Conservation (phyloP, 805 yeast species). For the Yamadazyma insecticola region DNA sequence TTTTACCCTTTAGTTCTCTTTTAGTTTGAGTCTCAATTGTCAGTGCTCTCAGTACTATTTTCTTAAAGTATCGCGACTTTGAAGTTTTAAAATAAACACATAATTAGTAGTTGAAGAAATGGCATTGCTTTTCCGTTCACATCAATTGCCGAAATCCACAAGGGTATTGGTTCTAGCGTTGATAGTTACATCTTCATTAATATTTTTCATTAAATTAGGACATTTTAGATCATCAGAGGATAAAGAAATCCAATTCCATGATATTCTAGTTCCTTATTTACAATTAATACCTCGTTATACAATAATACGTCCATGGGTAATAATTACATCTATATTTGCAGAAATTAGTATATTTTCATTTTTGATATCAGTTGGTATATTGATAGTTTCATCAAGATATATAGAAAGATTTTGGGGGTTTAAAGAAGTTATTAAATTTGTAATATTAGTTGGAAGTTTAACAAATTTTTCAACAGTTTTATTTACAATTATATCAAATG, state of each 20-base stretch:
- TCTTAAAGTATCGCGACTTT: too few species aligned
- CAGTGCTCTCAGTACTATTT: too few species aligned
- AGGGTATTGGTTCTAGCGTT: constrained; percentile 38
- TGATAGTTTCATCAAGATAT: constrained; percentile 40
- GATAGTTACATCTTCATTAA: constrained; percentile 27
- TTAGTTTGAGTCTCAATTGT: too few species aligned
- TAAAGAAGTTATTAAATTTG: constrained; percentile 45
- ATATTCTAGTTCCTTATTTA: constrained; percentile 49
- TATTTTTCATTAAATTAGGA: constrained; percentile 11
- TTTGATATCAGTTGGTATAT: constrained; percentile 30
- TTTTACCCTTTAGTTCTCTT: too few species aligned
- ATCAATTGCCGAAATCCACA: constrained; percentile 44
- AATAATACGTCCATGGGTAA: constrained; percentile 59
- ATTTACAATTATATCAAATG: constrained; percentile 33
- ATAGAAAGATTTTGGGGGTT: constrained; percentile 50
- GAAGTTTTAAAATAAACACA: too few species aligned
- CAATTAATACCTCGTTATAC: constrained; percentile 62
- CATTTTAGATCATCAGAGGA: constrained; percentile 12
- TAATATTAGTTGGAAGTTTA: constrained; percentile 48
- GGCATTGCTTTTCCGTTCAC: constrained; percentile 9
- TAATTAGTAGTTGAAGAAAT: too few species aligned
- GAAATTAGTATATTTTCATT: constrained; percentile 50
- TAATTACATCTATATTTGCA: constrained; percentile 59
- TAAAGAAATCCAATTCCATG: constrained; percentile 21
- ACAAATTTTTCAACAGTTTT: constrained; percentile 54